Evolutionary conservation across 768 basidiomycete species (phyloP).

Genomic region (Butyriboletus loyo): DNA sequence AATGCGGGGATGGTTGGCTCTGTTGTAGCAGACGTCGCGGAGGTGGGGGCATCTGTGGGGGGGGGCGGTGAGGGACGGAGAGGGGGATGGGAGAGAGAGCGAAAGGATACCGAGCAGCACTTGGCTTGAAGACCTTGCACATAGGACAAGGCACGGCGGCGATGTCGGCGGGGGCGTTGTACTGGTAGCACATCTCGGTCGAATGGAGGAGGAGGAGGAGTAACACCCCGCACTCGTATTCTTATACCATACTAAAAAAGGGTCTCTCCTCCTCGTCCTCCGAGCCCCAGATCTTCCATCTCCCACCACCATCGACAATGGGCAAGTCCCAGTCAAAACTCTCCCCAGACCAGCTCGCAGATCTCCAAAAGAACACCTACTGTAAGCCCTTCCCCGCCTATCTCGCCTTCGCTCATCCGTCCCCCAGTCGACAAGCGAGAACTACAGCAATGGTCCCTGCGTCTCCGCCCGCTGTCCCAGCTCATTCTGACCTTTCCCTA

Average conservation of each 20-base stretch:
- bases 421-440: conserved; percentile 89
- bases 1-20: conserved; percentile 67
- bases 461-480: conserved; percentile 1
- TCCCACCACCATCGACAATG: conserved; percentile 52
- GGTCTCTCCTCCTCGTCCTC: conserved; percentile 7
- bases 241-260: conserved; percentile 36
- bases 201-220: conserved; percentile 24
- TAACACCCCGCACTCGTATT: conserved; percentile 18
- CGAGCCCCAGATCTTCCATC: conserved; percentile 1
- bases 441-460: conserved; percentile 83
- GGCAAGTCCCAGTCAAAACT: conserved; percentile 98
- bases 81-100: conserved; percentile 10
- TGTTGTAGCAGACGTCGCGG: conserved; percentile 73
- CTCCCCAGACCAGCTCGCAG: conserved; percentile 87
- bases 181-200: conserved; percentile 63
- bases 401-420: conserved; percentile 19
- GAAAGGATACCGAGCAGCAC: conserved; percentile 46
- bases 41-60: conserved; percentile 68
- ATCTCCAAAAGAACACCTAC: conserved; percentile 97
- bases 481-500: conserved; percentile 30
- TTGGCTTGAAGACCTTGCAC: conserved; percentile 79
- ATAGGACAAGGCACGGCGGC: conserved; percentile 70
- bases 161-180: conserved; percentile 65
- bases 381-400: conserved; percentile 49
- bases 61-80: conserved; percentile 20